Conservation (phyloP, 371 early-diverging fungal genomes). For the Mortierella sp. region DNA sequence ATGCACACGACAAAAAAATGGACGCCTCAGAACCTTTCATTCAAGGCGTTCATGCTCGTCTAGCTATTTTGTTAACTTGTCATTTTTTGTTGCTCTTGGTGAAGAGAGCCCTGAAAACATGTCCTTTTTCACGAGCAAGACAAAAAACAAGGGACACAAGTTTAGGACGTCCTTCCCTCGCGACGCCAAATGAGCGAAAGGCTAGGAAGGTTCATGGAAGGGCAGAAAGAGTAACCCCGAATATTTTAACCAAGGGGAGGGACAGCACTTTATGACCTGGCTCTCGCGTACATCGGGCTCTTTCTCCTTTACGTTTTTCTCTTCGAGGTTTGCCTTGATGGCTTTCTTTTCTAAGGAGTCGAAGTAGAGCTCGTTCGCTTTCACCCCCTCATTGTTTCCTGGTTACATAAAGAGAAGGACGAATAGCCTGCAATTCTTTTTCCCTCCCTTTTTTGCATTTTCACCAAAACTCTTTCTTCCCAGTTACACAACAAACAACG, state of each 20-base stretch:
- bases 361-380: background rate
- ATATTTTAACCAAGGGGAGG: background rate
- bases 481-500: background rate
- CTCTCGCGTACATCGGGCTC: slow-evolving; percentile 3
- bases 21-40: background rate
- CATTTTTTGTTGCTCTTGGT: background rate
- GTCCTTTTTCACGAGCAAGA: background rate
- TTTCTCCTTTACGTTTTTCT: background rate
- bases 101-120: background rate
- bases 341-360: slow-evolving; percentile 5
- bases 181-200: background rate
- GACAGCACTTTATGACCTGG: background rate
- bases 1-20: background rate
- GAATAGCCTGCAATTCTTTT: background rate
- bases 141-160: background rate
- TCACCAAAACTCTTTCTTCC: background rate
- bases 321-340: background rate
- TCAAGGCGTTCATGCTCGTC: background rate
- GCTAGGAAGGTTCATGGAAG: background rate
- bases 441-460: background rate
- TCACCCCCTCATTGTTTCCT: background rate
- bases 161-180: background rate
- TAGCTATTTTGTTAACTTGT: background rate
- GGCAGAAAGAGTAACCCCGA: background rate
- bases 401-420: background rate